Conservation (phyloP, 129 eudicot species). For the Flaveria brownii region DNA sequence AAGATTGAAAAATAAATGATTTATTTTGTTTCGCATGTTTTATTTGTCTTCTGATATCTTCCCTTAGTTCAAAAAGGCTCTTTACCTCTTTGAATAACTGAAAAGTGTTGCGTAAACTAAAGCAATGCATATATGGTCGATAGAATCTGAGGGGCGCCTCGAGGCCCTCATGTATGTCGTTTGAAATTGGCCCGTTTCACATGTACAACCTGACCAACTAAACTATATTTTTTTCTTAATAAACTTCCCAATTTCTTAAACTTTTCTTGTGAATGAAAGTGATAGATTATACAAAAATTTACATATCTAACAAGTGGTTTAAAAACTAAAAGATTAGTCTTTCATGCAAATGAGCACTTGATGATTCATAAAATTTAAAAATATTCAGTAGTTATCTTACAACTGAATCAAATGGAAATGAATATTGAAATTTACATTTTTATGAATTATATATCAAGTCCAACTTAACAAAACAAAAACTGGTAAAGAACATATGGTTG, state of each 20-base stretch:
- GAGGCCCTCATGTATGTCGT: too few relatives aligned
- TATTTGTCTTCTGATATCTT: too few relatives aligned
- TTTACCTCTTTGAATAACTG: too few relatives aligned
- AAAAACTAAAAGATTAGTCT: neutral
- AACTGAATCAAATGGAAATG: constrained; percentile 7
- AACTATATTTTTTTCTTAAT: neutral
- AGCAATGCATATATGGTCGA: neutral
- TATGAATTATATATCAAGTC: neutral
- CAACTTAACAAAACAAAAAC: neutral
- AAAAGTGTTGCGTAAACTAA: too few relatives aligned
- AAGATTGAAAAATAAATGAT: too few relatives aligned
- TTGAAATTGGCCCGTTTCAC: too few relatives aligned
- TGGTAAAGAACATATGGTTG: constrained; percentile 5
- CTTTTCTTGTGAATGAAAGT: neutral
- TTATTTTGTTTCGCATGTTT: too few relatives aligned
- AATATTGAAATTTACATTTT: constrained; percentile 4
- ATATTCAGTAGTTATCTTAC: constrained; percentile 10
- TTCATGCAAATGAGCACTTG: constrained; percentile 6
- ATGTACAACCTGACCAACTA: too few relatives aligned
- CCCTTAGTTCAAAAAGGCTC: too few relatives aligned
- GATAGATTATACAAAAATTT: neutral
- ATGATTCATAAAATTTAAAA: neutral
- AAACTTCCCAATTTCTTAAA: neutral
- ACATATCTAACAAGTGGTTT: neutral
- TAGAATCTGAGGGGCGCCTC: too few relatives aligned